Percentiles rank a stretch among this genome's conserved stretches.
These are phyloP conservation scores for Tillandsia leiboldiana DNA, from an alignment of 176 grass and related monocot genomes.

Conservation along the genomic window DNA sequence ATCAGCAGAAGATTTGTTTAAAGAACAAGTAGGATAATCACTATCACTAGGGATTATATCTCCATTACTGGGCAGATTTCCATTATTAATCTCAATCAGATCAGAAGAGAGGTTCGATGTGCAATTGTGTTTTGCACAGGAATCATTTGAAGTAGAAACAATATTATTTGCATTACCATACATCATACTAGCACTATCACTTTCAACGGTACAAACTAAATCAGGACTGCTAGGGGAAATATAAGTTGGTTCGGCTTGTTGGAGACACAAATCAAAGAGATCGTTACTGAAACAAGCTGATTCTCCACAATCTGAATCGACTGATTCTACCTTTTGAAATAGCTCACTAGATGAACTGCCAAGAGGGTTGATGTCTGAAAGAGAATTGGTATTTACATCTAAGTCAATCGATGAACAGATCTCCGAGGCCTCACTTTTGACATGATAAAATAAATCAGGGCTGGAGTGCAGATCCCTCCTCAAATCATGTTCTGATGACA, in stretches of 20 bases:
- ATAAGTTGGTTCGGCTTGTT: constrained; percentile 10
- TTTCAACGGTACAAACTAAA: constrained; percentile 10
- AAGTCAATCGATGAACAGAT: not conserved
- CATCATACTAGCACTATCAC: constrained; percentile 9
- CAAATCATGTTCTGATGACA: constrained; percentile 16
- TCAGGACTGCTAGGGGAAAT: constrained; percentile 20
- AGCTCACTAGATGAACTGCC: constrained; percentile 15
- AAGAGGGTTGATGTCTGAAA: constrained; percentile 2
- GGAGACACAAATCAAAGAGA: not conserved
- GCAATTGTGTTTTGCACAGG: constrained; percentile 18
- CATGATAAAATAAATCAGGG: constrained; percentile 12
- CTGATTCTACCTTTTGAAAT: constrained; percentile 10
- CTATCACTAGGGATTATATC: not conserved
- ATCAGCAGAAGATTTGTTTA: constrained; percentile 9
- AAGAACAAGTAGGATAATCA: constrained; percentile 1
- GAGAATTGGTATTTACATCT: constrained; percentile 16
- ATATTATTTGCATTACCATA: constrained; percentile 15
- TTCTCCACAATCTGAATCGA: constrained; percentile 1
- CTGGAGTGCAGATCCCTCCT: not conserved
- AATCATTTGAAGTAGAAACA: constrained; percentile 14
- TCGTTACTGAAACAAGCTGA: constrained; percentile 15
- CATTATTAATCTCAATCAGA: constrained; percentile 3
- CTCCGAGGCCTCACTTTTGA: constrained; percentile 23
- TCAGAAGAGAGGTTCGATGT: constrained; percentile 5
- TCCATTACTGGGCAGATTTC: not conserved